phyloP scores from a whole-genome alignment of 305 asterid species.

The Fraxinus latifolia region DNA sequence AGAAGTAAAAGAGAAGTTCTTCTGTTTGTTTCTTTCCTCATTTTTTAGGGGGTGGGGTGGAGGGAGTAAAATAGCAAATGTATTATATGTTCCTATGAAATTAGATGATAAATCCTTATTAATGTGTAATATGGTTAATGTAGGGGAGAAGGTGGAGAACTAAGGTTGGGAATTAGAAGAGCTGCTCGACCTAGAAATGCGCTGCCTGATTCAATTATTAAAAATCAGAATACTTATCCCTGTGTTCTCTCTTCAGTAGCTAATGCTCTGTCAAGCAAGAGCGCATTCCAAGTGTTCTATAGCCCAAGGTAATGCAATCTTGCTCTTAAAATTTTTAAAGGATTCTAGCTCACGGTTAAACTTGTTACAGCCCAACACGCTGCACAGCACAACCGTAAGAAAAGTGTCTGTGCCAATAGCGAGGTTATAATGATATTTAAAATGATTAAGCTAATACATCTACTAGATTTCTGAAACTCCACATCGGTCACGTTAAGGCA shows the following conservation, averaged over 20 bases:
- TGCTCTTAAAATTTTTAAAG: neutral
- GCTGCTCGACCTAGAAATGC: constrained; percentile 89
- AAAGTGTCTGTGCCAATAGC: neutral
- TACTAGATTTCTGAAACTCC: neutral
- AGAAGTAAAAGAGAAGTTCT: neutral
- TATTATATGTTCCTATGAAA: neutral
- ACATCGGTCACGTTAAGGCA: neutral
- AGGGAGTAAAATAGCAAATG: too few species aligned
- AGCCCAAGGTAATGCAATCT: constrained; percentile 65
- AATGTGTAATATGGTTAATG: constrained; percentile 11
- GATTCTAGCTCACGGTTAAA: neutral
- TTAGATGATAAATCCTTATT: neutral
- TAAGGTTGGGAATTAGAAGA: constrained; percentile 85
- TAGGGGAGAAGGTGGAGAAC: constrained; percentile 87
- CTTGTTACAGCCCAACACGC: neutral
- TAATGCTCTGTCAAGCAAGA: constrained; percentile 57
- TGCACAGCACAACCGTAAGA: neutral
- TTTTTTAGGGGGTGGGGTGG: neutral
- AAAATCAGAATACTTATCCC: constrained; percentile 65
- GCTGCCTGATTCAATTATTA: constrained; percentile 72
- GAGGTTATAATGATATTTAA: neutral
- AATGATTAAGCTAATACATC: neutral
- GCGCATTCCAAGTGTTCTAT: constrained; percentile 61
- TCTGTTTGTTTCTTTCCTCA: neutral
- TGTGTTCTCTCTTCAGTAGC: constrained; percentile 73